Evolutionary conservation across 352 stramenopile genomes (phyloP), one percentile per base, ranked within the genome.

Genomic region (Globisporangium paddicum): DNA sequence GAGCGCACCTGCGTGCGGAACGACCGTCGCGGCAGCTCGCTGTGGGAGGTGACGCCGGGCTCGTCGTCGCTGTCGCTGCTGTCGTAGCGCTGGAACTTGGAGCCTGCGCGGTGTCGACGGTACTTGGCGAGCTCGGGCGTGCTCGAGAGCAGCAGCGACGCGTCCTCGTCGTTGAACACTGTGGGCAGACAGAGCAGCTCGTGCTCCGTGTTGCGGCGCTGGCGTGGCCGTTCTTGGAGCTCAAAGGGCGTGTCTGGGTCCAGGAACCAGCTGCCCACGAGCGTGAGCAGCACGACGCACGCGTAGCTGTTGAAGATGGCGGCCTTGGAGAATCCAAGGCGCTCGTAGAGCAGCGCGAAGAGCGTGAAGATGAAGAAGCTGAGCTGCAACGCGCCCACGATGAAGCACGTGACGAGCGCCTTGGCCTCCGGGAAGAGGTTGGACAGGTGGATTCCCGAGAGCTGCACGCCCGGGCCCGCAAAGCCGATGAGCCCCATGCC

Each of bases 291-390:
- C 51, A 87, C 34, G 18, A 87, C 60, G 58, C 55, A 41, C 9
- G 73, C 71, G 51, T 89, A 91, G 21, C 72, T 26, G 18, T 68
- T 51, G 62, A 91, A 91, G 34, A 89, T 75, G 10, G 61, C 26
- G 3, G 44, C 21, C 64, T 79, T 87, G 2, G 71, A 73, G 19
- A 81, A 37, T 2, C 66, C 67, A 0, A 72, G 51, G 32, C 64
- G 59, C 38, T 71, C 62, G 62, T 86, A 89, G 19, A 79, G 63
- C 52, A 75, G 40, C 19, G 75, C 66, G 48, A 91, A 86, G 35
- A 89, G 55, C 52, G 79, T 79, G 64, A 91, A 89, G 45, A 89
- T 74, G 55, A 89, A 62, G 64, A 91, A 91, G 26, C 77, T 89
- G 46, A 91, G 57, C 56, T 88, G 77, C 34, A 91, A 66, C 23